Percentiles rank a stretch among this genome's conserved stretches.
phyloP scores from a whole-genome alignment of 1,139 yeast genomes.

The Yamadazyma pseudoaaseri region DNA sequence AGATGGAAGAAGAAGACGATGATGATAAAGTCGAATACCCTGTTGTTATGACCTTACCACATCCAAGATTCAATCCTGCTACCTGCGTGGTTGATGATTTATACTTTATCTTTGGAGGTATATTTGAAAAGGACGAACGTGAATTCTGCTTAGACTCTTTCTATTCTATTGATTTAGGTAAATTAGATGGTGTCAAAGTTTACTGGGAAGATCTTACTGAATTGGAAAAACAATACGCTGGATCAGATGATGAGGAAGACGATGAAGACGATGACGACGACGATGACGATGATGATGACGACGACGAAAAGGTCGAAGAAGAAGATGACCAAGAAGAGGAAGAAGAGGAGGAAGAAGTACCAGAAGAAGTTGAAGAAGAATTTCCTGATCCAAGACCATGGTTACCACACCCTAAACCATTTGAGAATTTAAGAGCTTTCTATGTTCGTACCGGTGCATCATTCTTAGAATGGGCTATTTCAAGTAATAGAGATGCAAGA shows the following conservation, averaged over 20 bases:
- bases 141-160: slow-evolving; percentile 84
- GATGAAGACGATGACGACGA: slow-evolving; percentile 59
- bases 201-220: slow-evolving; percentile 81
- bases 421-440: slow-evolving; percentile 79
- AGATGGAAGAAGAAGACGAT: slow-evolving; percentile 37
- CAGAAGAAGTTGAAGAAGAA: slow-evolving; percentile 60
- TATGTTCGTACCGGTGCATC: slow-evolving; percentile 84
- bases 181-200: slow-evolving; percentile 82
- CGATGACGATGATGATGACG: slow-evolving; percentile 67
- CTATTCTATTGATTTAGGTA: slow-evolving; percentile 82
- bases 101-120: slow-evolving; percentile 87
- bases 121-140: slow-evolving; percentile 83
- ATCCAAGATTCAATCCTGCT: slow-evolving; percentile 84
- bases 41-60: slow-evolving; percentile 66
- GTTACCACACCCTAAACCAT: slow-evolving; percentile 97
- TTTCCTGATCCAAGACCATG: slow-evolving; percentile 92
- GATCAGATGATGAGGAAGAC: slow-evolving; percentile 46
- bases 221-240: slow-evolving; percentile 25
- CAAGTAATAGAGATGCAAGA: slow-evolving; percentile 79
- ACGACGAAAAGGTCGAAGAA: slow-evolving; percentile 42
- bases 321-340: slow-evolving; percentile 53
- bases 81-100: slow-evolving; percentile 85
- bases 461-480: slow-evolving; percentile 90
- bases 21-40: slow-evolving; percentile 49
- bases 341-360: slow-evolving; percentile 60